These are phyloP conservation scores for Plantago major DNA, from an alignment of 257 asterid species.

Conservation along the genomic window DNA sequence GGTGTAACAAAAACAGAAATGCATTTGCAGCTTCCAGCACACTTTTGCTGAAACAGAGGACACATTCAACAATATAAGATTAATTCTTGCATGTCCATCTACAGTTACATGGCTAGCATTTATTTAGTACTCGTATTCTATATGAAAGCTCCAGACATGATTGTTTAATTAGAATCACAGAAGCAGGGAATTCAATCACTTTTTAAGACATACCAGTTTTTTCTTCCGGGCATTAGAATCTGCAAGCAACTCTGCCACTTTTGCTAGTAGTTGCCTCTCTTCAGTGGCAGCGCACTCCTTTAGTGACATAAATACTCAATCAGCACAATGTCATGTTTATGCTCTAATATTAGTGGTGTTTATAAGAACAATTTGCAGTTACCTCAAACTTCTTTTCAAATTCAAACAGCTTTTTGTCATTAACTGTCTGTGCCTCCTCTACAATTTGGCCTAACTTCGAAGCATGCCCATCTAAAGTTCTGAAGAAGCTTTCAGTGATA, in stretches of 20 bases:
- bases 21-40: too few relatives aligned
- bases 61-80: too few relatives aligned
- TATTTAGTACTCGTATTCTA: background rate
- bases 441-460: constrained; percentile 75
- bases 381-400: constrained; percentile 97
- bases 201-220: constrained; percentile 52
- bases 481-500: constrained; percentile 61
- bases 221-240: constrained; percentile 85
- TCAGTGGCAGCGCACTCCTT: constrained; percentile 93
- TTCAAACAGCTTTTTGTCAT: constrained; percentile 66
- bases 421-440: constrained; percentile 67
- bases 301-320: constrained; percentile 16
- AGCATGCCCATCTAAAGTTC: constrained; percentile 64
- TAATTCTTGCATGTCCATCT: too few relatives aligned
- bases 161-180: background rate
- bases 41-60: too few relatives aligned
- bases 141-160: background rate
- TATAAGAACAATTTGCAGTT: constrained; percentile 18
- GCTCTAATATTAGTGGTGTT: constrained; percentile 10
- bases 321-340: constrained; percentile 6
- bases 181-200: constrained; percentile 4
- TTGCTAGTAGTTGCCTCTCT: constrained; percentile 81
- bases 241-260: constrained; percentile 94
- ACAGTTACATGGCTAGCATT: too few relatives aligned
- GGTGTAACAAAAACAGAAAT: too few relatives aligned